Conservation (phyloP, 2,329 filamentous ascomycete species). For the Beauveria australis region DNA sequence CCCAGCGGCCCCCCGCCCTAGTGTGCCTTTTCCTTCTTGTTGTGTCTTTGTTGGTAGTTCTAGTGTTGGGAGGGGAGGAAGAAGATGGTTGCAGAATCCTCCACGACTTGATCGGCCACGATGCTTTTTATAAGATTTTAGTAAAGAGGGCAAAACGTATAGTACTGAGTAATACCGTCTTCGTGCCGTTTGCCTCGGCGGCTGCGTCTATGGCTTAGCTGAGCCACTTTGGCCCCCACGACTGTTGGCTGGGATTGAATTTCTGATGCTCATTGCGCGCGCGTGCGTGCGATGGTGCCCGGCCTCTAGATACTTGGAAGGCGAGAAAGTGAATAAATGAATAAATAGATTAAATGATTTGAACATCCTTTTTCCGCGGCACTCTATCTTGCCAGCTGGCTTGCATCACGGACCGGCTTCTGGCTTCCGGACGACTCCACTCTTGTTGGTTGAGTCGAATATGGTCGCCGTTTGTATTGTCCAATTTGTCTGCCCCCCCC, state of each 20-base stretch:
- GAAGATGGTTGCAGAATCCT: no score
- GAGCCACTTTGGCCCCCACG: neutral
- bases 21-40: neutral
- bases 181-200: neutral
- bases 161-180: neutral
- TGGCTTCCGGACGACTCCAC: neutral
- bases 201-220: neutral
- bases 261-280: no score
- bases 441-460: constrained; percentile 5
- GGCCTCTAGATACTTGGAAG: no score
- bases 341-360: neutral
- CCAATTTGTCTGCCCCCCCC: neutral
- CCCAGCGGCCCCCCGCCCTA: neutral
- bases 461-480: neutral
- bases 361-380: neutral
- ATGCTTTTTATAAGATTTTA: neutral
- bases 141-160: neutral
- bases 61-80: neutral
- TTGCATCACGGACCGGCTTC: constrained; percentile 1
- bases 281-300: neutral
- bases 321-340: neutral
- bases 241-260: neutral
- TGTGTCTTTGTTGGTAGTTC: neutral
- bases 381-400: constrained; percentile 1
- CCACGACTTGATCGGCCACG: no score